Percentiles rank a stretch among this genome's conserved stretches.
phyloP scores from a whole-genome alignment of 371 early-diverging fungal species.

The Lichtheimia ramosa region DNA sequence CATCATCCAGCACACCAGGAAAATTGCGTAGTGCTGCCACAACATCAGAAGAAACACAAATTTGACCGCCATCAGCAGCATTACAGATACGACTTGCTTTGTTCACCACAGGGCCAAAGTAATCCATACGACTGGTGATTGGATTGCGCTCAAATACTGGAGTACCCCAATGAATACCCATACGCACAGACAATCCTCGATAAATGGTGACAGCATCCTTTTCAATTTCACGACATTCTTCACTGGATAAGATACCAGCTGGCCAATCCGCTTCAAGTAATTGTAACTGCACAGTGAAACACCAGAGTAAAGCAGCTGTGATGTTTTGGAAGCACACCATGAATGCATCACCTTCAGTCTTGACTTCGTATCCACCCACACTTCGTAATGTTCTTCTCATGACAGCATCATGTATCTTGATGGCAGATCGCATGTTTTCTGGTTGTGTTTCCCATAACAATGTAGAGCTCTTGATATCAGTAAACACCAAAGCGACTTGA shows the following conservation, averaged over 20 bases:
- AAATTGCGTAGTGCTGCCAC: conserved; percentile 51
- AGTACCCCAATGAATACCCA: conserved; percentile 94
- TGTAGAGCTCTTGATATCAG: conserved; percentile 95
- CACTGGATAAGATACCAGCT: conserved; percentile 78
- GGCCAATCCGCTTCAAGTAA: conserved; percentile 92
- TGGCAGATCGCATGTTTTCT: conserved; percentile 86
- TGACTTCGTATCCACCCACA: conserved; percentile 95
- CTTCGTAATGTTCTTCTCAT: conserved; percentile 84
- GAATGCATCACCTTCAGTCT: conserved; percentile 97
- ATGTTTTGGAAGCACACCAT: conserved; percentile 93
- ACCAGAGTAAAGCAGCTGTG: conserved; percentile 87
- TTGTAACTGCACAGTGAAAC: conserved; percentile 85
- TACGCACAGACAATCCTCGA: conserved; percentile 88
- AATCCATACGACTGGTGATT: conserved; percentile 92
- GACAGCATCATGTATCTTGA: conserved; percentile 84
- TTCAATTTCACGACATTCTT: conserved; percentile 79
- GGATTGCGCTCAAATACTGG: conserved; percentile 92
- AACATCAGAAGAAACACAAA: conserved; percentile 71
- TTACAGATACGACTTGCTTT: conserved; percentile 85
- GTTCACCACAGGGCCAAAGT: conserved; percentile 95
- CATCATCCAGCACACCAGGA: conserved; percentile 36
- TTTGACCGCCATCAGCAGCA: conserved; percentile 93
- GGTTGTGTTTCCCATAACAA: conserved; percentile 90
- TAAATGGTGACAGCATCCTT: conserved; percentile 67
- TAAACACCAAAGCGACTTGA: conserved; percentile 89